Conservation (phyloP, 139 green algal species). For the Chlamydomonas asymmetrica region DNA sequence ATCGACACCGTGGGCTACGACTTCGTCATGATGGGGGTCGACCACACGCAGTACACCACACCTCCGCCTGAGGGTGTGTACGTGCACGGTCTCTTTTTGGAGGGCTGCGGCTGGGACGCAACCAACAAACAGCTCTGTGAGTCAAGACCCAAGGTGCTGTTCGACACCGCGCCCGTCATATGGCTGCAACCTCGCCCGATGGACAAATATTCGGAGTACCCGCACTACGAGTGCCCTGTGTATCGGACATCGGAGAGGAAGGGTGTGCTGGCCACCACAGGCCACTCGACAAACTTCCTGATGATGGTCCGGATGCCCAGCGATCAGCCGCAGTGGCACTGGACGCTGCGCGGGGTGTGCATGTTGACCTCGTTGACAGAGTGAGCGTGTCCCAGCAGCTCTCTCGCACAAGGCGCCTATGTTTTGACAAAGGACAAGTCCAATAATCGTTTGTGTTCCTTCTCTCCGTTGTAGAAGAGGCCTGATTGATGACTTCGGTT, state of each 20-base stretch:
- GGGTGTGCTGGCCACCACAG: slow-evolving; percentile 76
- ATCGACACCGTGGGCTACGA: slow-evolving; percentile 81
- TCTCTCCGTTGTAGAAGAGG: too few relatives aligned
- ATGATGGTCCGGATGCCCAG: slow-evolving; percentile 73
- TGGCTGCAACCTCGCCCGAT: slow-evolving; percentile 67
- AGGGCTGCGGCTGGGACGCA: slow-evolving; percentile 72
- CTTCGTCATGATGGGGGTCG: slow-evolving; percentile 73
- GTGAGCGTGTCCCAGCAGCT: too few relatives aligned
- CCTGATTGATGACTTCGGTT: too few relatives aligned
- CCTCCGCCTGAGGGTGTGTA: slow-evolving; percentile 68
- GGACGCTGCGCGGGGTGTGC: slow-evolving; percentile 71
- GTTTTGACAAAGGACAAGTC: too few relatives aligned
- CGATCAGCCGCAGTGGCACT: slow-evolving; percentile 57
- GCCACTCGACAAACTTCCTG: slow-evolving; percentile 87
- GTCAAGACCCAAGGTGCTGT: slow-evolving; percentile 69
- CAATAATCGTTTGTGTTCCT: too few relatives aligned
- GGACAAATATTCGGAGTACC: slow-evolving; percentile 45
- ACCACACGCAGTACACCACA: slow-evolving; percentile 45
- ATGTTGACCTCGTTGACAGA: slow-evolving; percentile 51
- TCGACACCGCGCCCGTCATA: slow-evolving; percentile 64
- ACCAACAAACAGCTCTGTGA: slow-evolving; percentile 48
- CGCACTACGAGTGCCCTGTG: slow-evolving; percentile 77
- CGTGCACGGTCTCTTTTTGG: slow-evolving; percentile 72
- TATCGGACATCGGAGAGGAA: slow-evolving; percentile 75
- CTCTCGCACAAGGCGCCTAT: too few relatives aligned